phyloP scores from a whole-genome alignment of 805 yeast species.

The Lipomyces lipofer region DNA sequence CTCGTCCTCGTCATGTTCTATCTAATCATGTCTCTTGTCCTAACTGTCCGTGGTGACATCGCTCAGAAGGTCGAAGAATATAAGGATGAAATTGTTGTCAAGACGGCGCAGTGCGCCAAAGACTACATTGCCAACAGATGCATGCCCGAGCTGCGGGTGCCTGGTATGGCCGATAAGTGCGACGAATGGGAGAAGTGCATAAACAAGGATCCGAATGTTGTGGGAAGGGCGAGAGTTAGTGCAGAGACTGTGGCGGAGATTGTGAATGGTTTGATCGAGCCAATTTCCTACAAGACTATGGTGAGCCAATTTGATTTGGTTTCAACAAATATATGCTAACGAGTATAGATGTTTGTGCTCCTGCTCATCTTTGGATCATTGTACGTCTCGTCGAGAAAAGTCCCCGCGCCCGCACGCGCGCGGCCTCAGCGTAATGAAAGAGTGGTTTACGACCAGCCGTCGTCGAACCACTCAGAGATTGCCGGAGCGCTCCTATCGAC shows the following conservation, averaged over 20 bases:
- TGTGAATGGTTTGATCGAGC: conserved; percentile 69
- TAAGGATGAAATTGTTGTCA: conserved; percentile 58
- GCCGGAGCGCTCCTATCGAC: conserved; percentile 2
- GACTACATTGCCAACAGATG: conserved; percentile 76
- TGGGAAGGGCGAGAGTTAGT: conserved; percentile 69
- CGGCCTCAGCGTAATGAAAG: neutral
- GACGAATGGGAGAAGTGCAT: conserved; percentile 77
- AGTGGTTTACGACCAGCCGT: neutral
- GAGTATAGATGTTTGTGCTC: conserved; percentile 41
- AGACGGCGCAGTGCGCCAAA: conserved; percentile 66
- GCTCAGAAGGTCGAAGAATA: conserved; percentile 65
- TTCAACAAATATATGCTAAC: neutral
- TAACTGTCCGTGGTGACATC: conserved; percentile 67
- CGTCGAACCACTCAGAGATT: neutral
- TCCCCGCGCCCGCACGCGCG: conserved; percentile 1
- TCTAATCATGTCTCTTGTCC: conserved; percentile 52
- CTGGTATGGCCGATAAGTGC: conserved; percentile 72
- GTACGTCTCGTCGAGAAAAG: conserved; percentile 42
- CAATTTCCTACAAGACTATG: conserved; percentile 70
- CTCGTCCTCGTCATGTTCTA: conserved; percentile 55
- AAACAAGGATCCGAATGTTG: conserved; percentile 68
- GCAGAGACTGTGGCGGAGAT: conserved; percentile 85
- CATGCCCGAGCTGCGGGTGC: conserved; percentile 60
- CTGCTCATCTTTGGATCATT: conserved; percentile 54
- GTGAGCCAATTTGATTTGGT: conserved; percentile 6